These are phyloP conservation scores for Neopestalotiopsis sp. DNA, from an alignment of 2,329 filamentous ascomycete genomes.

Conservation along the genomic window DNA sequence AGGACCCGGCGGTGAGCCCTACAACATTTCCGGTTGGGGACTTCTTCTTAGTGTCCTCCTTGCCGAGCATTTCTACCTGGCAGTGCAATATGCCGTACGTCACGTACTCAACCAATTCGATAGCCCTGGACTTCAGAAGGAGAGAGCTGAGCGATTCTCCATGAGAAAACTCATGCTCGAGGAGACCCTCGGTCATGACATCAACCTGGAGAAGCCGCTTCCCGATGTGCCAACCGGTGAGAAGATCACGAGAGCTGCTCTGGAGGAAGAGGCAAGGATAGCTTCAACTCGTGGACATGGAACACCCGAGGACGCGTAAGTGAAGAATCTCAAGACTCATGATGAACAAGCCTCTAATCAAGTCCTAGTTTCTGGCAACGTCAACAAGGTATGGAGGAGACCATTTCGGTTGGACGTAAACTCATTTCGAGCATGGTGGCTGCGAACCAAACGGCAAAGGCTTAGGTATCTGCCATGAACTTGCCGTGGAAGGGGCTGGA, in stretches of 20 bases:
- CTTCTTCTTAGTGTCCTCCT: constrained; percentile 83
- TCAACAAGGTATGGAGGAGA: constrained; percentile 63
- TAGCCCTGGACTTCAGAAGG: constrained; percentile 84
- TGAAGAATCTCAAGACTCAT: constrained; percentile 1
- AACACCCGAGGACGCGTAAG: constrained; percentile 58
- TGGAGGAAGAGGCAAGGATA: constrained; percentile 68
- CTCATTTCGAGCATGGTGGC: constrained; percentile 53
- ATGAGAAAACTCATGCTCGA: constrained; percentile 82
- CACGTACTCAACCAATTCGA: constrained; percentile 81
- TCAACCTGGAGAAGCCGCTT: constrained; percentile 50
- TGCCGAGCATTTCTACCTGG: constrained; percentile 89
- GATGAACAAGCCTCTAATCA: constrained; percentile 27
- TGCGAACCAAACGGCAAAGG: constrained; percentile 18
- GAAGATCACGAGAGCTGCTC: constrained; percentile 66
- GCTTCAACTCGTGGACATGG: constrained; percentile 55
- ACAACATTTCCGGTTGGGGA: constrained; percentile 78
- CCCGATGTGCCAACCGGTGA: constrained; percentile 58
- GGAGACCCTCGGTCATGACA: constrained; percentile 68
- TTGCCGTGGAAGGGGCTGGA: constrained; percentile 3
- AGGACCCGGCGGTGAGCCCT: constrained; percentile 69
- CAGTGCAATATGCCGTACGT: constrained; percentile 74
- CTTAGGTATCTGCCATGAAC: constrained; percentile 3
- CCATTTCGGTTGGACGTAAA: constrained; percentile 59
- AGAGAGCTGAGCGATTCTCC: constrained; percentile 79
- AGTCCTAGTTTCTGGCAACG: constrained; percentile 62